Conservation (phyloP, 768 basidiomycete species). For the Kwoniella dendrophila region DNA sequence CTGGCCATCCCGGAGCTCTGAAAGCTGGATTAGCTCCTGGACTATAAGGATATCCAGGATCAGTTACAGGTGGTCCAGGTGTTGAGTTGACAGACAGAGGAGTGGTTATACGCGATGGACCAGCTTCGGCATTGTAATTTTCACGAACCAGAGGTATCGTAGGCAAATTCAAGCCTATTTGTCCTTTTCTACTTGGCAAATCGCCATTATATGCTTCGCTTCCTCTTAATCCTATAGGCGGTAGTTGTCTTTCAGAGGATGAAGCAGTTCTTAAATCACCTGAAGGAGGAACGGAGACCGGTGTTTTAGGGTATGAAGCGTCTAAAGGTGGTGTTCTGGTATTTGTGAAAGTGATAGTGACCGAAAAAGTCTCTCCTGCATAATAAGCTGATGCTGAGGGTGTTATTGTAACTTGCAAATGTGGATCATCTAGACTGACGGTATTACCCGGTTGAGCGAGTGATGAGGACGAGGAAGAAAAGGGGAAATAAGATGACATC, state of each 20-base stretch:
- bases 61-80: neutral
- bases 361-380: constrained; percentile 84
- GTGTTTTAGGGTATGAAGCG: constrained; percentile 8
- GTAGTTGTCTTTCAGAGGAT: constrained; percentile 18
- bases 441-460: constrained; percentile 2
- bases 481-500: constrained; percentile 46
- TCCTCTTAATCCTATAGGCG: neutral
- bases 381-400: constrained; percentile 89
- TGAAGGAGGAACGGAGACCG: constrained; percentile 16
- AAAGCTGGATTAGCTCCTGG: constrained; percentile 40
- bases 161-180: constrained; percentile 31
- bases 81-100: constrained; percentile 19
- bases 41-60: constrained; percentile 27
- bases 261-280: constrained; percentile 12
- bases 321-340: constrained; percentile 58
- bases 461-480: constrained; percentile 27
- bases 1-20: constrained; percentile 36
- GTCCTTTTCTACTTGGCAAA: constrained; percentile 24
- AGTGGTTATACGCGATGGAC: constrained; percentile 28
- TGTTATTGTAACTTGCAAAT: constrained; percentile 55
- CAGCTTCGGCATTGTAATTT: constrained; percentile 36
- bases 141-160: constrained; percentile 4
- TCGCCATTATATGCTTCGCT: neutral
- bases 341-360: constrained; percentile 84
- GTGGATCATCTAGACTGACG: constrained; percentile 36